Evolutionary conservation across 1,284 basidiomycete species (phyloP).

Genomic region (Peniophora sp.): DNA sequence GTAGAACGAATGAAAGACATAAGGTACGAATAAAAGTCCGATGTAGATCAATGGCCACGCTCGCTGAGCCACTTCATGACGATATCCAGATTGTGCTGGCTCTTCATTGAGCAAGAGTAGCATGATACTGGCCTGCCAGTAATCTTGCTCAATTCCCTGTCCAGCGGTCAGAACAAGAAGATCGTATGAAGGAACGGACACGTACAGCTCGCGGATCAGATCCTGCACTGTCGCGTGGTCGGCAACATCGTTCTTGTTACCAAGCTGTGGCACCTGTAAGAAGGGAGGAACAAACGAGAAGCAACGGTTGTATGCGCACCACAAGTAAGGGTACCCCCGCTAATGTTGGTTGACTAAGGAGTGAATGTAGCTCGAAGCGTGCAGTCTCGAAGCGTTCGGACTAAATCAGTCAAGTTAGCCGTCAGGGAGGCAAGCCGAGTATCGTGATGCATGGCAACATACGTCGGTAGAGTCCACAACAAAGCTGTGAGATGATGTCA

Average conservation of each 20-base stretch:
- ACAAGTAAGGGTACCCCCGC: slow-evolving; percentile 83
- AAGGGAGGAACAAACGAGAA: slow-evolving; percentile 11
- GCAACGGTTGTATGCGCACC: slow-evolving; percentile 30
- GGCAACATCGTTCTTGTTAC: slow-evolving; percentile 92
- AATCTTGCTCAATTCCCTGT: slow-evolving; percentile 76
- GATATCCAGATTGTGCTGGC: slow-evolving; percentile 87
- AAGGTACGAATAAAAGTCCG: background rate
- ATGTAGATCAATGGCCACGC: slow-evolving; percentile 43
- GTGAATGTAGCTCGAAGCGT: slow-evolving; percentile 83
- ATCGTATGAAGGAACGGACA: slow-evolving; percentile 19
- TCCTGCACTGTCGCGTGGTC: slow-evolving; percentile 80
- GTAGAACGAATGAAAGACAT: background rate
- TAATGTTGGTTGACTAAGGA: slow-evolving; percentile 71
- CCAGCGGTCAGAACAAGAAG: slow-evolving; percentile 3
- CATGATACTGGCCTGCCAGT: slow-evolving; percentile 77
- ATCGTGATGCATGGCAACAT: slow-evolving; percentile 21
- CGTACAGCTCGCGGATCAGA: slow-evolving; percentile 73
- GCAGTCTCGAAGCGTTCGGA: slow-evolving; percentile 80
- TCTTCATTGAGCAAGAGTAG: slow-evolving; percentile 81
- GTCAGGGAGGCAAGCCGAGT: background rate
- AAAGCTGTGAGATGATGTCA: slow-evolving; percentile 46
- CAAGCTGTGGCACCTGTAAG: slow-evolving; percentile 45
- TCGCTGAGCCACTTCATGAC: slow-evolving; percentile 66
- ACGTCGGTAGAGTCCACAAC: slow-evolving; percentile 88
- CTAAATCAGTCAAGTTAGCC: slow-evolving; percentile 26